Percentiles rank a stretch among this genome's conserved stretches.
Conservation (phyloP, 768 basidiomycete species). For the Pleurotus eryngii region DNA sequence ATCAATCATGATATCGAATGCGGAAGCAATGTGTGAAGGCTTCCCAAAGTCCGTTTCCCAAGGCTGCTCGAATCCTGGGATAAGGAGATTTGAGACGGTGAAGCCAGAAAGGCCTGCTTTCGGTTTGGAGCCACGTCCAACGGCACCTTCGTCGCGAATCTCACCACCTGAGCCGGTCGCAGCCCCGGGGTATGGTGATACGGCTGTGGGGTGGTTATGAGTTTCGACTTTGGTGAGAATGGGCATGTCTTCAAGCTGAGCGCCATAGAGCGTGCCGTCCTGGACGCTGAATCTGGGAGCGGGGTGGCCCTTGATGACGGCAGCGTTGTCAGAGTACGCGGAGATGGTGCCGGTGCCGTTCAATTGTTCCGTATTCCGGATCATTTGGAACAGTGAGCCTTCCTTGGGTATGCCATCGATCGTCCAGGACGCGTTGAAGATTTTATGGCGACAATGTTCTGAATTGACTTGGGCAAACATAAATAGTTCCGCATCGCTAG, state of each 20-base stretch:
- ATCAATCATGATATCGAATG: slow-evolving; percentile 96
- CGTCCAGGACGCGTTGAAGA: slow-evolving; percentile 97
- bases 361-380: slow-evolving; percentile 88
- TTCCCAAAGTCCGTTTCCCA: slow-evolving; percentile 96
- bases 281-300: slow-evolving; percentile 73
- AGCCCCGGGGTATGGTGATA: slow-evolving; percentile 97
- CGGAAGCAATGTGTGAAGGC: slow-evolving; percentile 87
- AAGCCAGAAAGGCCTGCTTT: slow-evolving; percentile 94
- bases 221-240: slow-evolving; percentile 98
- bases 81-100: slow-evolving; percentile 89
- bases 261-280: slow-evolving; percentile 43
- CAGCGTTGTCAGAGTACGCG: slow-evolving; percentile 97
- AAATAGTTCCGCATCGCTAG: slow-evolving; percentile 97
- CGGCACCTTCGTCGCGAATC: slow-evolving; percentile 96
- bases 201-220: slow-evolving; percentile 98
- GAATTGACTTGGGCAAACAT: slow-evolving; percentile 99
- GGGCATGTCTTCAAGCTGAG: slow-evolving; percentile 68
- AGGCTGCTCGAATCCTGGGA: slow-evolving; percentile 87
- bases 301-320: slow-evolving; percentile 78
- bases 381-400: slow-evolving; percentile 91
- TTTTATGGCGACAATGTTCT: slow-evolving; percentile 99
- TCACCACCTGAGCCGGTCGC: slow-evolving; percentile 98
- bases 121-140: slow-evolving; percentile 91
- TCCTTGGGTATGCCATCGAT: slow-evolving; percentile 68
- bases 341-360: slow-evolving; percentile 80